Base-by-base conservation (phyloP, 108 stramenopile genomes). In the Nitzschia sp. region DNA sequence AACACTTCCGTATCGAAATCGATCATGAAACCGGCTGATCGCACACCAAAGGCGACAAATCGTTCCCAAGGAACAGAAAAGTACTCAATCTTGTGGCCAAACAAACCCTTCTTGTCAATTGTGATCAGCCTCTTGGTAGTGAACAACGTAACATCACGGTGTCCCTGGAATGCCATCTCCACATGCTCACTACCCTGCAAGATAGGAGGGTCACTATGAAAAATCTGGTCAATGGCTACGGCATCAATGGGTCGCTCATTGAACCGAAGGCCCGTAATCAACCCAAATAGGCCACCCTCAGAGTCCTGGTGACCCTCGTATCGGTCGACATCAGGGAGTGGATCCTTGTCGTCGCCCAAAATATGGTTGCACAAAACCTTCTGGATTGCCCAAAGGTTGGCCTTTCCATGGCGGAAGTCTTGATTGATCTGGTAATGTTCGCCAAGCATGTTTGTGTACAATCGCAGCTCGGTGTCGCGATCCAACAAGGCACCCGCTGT, bases 401-500 rank as follows among this genome's bases (percentile, higher is more conserved):
- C 79, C 52, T 78, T 71, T 43, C 80, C 73, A 46, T 83, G 41
- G 1, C 81, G 76, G 67, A 89, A 85, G 42, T 89, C 85, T 54
- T 84, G 76, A 14, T 78, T 65, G 44, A 83, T 68, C 17, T 69
- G 68, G 22, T 82, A 80, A 22, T 70, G 44, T n/a, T 50, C 54
- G 12, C 71, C 62, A 20, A 69, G 68, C 26, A 84, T 75, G 41
- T 82, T 80, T 60, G 82, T 83, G 67, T 66, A 89, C 10, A 89
- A 56, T 20, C 65, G 73, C 10, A 89, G 63, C 53, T 89, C 83
- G 10, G 70, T 82, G 44, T 89, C 85, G 10, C 83, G 44, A 43
- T 89, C 85, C 10, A 89, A 24, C 20, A 81, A 69, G 51, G 78
- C 82, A 2, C 88, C 88, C 29, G 88, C 85, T 15, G 85, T 89